Evolutionary conservation across 1,284 basidiomycete species (phyloP), one percentile per base, ranked within the genome.

Genomic region (Apiotrichum brassicae): DNA sequence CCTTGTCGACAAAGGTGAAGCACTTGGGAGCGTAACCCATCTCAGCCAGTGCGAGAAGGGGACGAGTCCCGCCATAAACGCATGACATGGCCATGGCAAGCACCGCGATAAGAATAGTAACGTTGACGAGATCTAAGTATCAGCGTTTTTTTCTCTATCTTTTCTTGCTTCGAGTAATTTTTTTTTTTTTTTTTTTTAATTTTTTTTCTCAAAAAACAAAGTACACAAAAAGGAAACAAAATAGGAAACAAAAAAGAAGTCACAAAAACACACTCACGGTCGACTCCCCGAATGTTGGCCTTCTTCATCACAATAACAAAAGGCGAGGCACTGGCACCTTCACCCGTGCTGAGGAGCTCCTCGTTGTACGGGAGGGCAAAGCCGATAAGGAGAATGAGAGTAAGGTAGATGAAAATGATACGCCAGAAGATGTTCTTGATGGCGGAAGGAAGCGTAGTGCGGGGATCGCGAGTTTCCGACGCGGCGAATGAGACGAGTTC

Each of bases 381-480:
- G 45, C 76, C 73, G 60, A 78, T 73, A 54, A 79, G 68, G 54
- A 76, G 67, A 38, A 79, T 70, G 11, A 75, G 74, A 25, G 76
- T 66, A 56, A 79, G 39, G 74, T 77, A 79, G 70, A 79, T 76
- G 49, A 79, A 48, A 49, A 75, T 70, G 54, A 79, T 73, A 54
- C 77, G 76, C 63, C 90, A 18, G 87, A 90, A 56, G 25, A 51
- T 56, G 40, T 56, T 43, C 54, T 56, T 56, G 46, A 56, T 41
- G 16, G 54, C 54, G 8, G 50, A 36, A 23, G 54, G 54, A 24
- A 56, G 43, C n/a, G 51, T 42, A 44, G 43, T 44, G 45, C 54
- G 54, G 33, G 54, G 54, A 46, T 82, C 57, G 46, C 48, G 51
- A n/a, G 54, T 56, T 41, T 51, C 46, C 22, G 36, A 43, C 12